Percentiles rank a stretch among this genome's conserved stretches.
phyloP scores from a whole-genome alignment of 2,329 filamentous ascomycete genomes.

The Xylaria sp. region DNA sequence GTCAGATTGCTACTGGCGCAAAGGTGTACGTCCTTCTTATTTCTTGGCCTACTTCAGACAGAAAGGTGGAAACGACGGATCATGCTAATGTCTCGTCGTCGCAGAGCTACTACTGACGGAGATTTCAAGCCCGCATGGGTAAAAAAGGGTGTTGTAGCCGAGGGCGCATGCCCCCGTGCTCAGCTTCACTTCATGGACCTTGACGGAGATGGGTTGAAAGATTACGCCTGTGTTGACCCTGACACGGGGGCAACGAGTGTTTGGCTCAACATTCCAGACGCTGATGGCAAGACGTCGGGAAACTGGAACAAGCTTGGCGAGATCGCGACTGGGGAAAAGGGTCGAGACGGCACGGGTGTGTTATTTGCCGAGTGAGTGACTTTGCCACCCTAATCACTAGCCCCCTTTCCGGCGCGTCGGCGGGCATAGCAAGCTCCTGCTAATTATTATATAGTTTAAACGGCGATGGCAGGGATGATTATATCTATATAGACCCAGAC shows the following conservation, averaged over 20 bases:
- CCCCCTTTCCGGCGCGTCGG: too few species aligned
- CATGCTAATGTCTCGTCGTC: neutral
- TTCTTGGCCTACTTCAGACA: neutral
- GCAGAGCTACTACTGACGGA: slow-evolving; percentile 3
- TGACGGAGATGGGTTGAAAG: slow-evolving; percentile 19
- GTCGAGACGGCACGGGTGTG: slow-evolving; percentile 2
- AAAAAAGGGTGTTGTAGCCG: neutral
- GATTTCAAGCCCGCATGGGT: slow-evolving; percentile 9
- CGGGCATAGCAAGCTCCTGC: neutral
- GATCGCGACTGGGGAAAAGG: slow-evolving; percentile 7
- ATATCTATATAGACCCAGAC: slow-evolving; percentile 14
- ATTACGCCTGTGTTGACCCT: slow-evolving; percentile 18
- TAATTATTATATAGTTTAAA: slow-evolving; percentile 2
- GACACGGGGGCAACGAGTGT: neutral
- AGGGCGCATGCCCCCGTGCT: neutral
- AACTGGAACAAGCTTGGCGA: neutral
- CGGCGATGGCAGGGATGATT: slow-evolving; percentile 20
- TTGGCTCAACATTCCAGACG: slow-evolving; percentile 11
- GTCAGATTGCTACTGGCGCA: too few species aligned
- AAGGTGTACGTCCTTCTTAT: neutral
- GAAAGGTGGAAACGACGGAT: neutral
- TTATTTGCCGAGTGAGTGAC: slow-evolving; percentile 15
- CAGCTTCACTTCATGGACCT: slow-evolving; percentile 19
- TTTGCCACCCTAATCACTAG: neutral
- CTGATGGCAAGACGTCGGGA: slow-evolving; percentile 3